A percentile compares a stretch with the other conserved stretches of the same genome.
Evolutionary conservation across 306 rosid species (phyloP).

Genomic region (Trichosanthes truncata): DNA sequence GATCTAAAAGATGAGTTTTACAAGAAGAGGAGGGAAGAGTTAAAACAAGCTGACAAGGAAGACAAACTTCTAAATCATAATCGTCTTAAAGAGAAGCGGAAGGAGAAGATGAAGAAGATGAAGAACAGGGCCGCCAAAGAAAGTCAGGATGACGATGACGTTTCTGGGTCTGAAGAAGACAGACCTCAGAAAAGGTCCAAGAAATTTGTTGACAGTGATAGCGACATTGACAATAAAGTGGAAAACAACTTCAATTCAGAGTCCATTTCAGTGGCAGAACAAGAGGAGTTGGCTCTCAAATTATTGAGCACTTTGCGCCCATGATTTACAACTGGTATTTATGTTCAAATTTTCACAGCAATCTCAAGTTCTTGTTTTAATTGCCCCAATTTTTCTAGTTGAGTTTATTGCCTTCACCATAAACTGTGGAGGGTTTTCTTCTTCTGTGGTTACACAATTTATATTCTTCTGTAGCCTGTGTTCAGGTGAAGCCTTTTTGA

Average conservation of each 20-base stretch:
- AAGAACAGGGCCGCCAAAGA: constrained; percentile 38
- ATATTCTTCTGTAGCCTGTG: background rate
- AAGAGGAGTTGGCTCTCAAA: constrained; percentile 78
- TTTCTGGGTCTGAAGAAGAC: constrained; percentile 32
- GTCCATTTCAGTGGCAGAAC: constrained; percentile 42
- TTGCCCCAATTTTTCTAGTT: background rate
- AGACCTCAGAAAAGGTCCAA: constrained; percentile 41
- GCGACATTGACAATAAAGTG: constrained; percentile 39
- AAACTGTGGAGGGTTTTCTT: background rate
- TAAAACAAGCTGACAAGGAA: constrained; percentile 67
- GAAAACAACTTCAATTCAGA: constrained; percentile 14
- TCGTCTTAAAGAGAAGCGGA: constrained; percentile 57
- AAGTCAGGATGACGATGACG: constrained; percentile 22
- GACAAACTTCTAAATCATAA: constrained; percentile 56
- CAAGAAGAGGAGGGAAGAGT: constrained; percentile 60
- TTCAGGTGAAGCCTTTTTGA: background rate
- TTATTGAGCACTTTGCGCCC: constrained; percentile 58
- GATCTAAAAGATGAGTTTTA: constrained; percentile 62
- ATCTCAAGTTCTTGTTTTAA: background rate
- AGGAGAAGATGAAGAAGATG: constrained; percentile 61
- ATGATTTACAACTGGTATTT: background rate
- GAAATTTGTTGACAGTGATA: constrained; percentile 43
- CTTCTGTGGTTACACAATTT: background rate
- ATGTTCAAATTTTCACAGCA: background rate
- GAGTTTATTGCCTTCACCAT: background rate